A percentile compares a stretch with the other conserved stretches of the same genome.
phyloP scores from a whole-genome alignment of 2,329 filamentous ascomycete species.

The Hypoxylon sp. region DNA sequence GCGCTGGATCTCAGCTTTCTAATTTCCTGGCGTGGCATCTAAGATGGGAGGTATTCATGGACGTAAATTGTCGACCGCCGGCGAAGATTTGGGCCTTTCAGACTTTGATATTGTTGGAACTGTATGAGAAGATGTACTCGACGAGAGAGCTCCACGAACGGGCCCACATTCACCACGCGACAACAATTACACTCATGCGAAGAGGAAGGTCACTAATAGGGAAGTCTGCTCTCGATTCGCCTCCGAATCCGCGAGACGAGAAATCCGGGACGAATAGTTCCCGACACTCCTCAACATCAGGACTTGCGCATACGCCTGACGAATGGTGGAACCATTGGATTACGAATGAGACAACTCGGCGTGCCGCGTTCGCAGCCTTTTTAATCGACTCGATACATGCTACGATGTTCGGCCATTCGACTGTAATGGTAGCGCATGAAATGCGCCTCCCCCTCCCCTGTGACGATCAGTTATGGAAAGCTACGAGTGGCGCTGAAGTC shows the following conservation, averaged over 20 bases:
- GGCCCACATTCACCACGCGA: slow-evolving; percentile 96
- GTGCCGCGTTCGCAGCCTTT: slow-evolving; percentile 94
- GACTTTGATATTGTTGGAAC: slow-evolving; percentile 86
- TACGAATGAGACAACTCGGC: slow-evolving; percentile 88
- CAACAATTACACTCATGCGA: slow-evolving; percentile 94
- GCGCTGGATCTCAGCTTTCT: slow-evolving; percentile 84
- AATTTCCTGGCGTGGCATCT: slow-evolving; percentile 94
- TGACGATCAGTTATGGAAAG: slow-evolving; percentile 93
- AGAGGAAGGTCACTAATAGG: slow-evolving; percentile 92
- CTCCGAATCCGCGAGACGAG: slow-evolving; percentile 79
- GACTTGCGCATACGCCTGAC: slow-evolving; percentile 78
- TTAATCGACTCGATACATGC: slow-evolving; percentile 96
- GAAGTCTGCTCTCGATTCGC: slow-evolving; percentile 86
- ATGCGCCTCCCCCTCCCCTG: slow-evolving; percentile 92
- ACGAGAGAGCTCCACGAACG: slow-evolving; percentile 92
- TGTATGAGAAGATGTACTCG: slow-evolving; percentile 99
- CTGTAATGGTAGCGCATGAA: slow-evolving; percentile 97
- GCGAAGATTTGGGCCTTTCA: slow-evolving; percentile 98
- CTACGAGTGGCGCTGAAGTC: slow-evolving; percentile 88
- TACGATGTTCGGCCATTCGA: slow-evolving; percentile 97
- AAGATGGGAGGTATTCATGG: slow-evolving; percentile 96
- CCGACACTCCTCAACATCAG: slow-evolving; percentile 73
- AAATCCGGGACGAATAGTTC: slow-evolving; percentile 65
- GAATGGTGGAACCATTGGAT: slow-evolving; percentile 99
- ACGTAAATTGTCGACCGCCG: slow-evolving; percentile 88